Conservation (phyloP, 495 filamentous ascomycete species). For the Penicillium egyptiacum region DNA sequence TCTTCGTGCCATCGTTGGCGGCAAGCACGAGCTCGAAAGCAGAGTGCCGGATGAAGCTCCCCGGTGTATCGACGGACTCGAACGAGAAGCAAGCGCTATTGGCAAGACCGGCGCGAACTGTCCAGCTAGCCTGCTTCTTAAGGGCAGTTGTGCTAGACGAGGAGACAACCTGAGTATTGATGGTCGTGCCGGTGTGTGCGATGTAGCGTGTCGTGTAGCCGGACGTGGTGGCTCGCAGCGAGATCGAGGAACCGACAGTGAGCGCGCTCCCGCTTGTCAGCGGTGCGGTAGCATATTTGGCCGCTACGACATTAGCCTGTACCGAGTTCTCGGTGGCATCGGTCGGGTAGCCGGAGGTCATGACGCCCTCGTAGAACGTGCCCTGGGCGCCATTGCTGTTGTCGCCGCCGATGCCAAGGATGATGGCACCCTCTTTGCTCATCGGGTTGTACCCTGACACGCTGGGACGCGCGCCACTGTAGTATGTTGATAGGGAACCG, state of each 20-base stretch:
- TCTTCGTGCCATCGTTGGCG: conserved; percentile 51
- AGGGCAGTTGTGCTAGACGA: conserved; percentile 49
- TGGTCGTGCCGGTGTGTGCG: conserved; percentile 46
- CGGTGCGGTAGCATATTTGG: conserved; percentile 49
- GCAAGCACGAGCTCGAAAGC: conserved; percentile 47
- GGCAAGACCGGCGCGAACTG: conserved; percentile 50
- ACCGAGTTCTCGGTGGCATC: conserved; percentile 55
- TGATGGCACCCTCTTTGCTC: conserved; percentile 60
- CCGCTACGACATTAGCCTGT: conserved; percentile 59
- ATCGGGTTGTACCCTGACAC: conserved; percentile 57
- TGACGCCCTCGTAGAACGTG: conserved; percentile 62
- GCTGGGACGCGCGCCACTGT: conserved; percentile 50
- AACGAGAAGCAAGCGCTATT: conserved; percentile 57
- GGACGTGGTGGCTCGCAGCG: conserved; percentile 50
- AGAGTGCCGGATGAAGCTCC: conserved; percentile 55
- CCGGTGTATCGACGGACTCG: conserved; percentile 55
- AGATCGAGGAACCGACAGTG: conserved; percentile 50
- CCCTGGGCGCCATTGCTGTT: conserved; percentile 57
- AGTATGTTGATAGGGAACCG: conserved; percentile 55
- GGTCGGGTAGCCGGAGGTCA: conserved; percentile 59
- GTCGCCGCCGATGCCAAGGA: conserved; percentile 59
- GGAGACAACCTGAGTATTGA: conserved; percentile 53
- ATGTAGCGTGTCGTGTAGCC: conserved; percentile 52
- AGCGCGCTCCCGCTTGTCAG: conserved; percentile 50
- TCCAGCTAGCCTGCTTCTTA: conserved; percentile 55